phyloP scores from a whole-genome alignment of 108 stramenopile genomes.

The Cyclostephanos invisitatus region DNA sequence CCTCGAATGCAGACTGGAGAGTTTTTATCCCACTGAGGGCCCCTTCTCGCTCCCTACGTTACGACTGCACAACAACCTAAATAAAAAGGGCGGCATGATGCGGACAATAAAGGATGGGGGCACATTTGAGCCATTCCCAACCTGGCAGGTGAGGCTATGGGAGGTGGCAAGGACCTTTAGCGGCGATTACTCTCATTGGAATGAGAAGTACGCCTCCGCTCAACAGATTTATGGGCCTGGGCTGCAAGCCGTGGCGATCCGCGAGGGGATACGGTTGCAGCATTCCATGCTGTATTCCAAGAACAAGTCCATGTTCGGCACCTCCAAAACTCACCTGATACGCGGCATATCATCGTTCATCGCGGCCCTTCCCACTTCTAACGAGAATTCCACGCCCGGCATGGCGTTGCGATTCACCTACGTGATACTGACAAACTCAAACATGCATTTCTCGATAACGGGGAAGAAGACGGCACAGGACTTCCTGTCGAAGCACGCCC shows the following conservation, averaged over 20 bases:
- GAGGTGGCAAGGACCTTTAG: constrained; percentile 15
- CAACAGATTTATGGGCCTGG: constrained; percentile 23
- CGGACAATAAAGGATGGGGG: no score
- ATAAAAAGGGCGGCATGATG: no score
- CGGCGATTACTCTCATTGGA: constrained; percentile 7
- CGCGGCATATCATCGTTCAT: constrained; percentile 14
- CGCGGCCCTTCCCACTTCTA: neutral
- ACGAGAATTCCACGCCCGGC: constrained; percentile 3
- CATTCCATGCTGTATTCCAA: constrained; percentile 29
- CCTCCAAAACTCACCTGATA: constrained; percentile 1
- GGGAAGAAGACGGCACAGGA: constrained; percentile 10
- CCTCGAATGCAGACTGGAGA: no score
- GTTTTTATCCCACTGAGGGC: no score
- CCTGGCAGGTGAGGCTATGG: constrained; percentile 28
- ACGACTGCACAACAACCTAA: no score
- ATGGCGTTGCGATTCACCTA: constrained; percentile 25
- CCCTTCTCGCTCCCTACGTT: no score
- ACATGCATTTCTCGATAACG: constrained; percentile 27
- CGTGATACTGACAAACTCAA: constrained; percentile 20
- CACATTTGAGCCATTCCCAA: constrained; percentile 13
- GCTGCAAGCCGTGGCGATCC: neutral
- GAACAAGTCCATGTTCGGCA: constrained; percentile 1
- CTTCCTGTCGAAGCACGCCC: constrained; percentile 41
- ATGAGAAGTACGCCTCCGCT: constrained; percentile 9
- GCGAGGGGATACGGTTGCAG: constrained; percentile 16